A percentile compares a stretch with the other conserved stretches of the same genome.
Evolutionary conservation across 176 grass and related monocot species (phyloP).

Genomic region (Oryza australiensis): DNA sequence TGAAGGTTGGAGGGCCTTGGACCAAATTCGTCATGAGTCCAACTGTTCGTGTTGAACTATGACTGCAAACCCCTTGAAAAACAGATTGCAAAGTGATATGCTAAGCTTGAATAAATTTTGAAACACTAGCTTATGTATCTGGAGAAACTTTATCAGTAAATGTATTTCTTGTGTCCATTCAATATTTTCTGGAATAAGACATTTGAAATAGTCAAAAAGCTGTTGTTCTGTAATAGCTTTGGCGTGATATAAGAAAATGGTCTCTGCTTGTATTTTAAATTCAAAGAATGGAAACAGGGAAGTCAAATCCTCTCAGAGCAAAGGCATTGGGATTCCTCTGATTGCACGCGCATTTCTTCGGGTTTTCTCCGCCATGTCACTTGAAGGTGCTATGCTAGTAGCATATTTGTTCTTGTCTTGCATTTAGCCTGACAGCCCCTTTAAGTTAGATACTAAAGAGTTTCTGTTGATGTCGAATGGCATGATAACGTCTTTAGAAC

Average conservation of each 20-base stretch:
- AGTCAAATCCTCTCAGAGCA: slow-evolving; percentile 53
- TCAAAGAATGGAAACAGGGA: slow-evolving; percentile 45
- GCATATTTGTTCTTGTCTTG: neutral
- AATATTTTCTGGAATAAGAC: neutral
- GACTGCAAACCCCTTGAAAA: neutral
- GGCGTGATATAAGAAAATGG: neutral
- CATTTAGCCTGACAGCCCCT: neutral
- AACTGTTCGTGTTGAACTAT: neutral
- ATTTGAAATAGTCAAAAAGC: slow-evolving; percentile 3
- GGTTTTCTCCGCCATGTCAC: slow-evolving; percentile 65
- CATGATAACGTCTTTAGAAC: slow-evolving; percentile 43
- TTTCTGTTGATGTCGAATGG: slow-evolving; percentile 22
- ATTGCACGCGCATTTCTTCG: slow-evolving; percentile 71
- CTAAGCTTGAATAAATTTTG: slow-evolving; percentile 10
- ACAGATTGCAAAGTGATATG: neutral
- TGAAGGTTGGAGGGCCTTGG: neutral
- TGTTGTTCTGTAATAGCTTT: neutral
- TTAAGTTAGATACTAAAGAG: neutral
- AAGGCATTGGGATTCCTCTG: slow-evolving; percentile 57
- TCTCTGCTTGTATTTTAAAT: slow-evolving; percentile 13
- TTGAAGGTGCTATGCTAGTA: slow-evolving; percentile 46
- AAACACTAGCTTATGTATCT: neutral
- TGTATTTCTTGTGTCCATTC: neutral
- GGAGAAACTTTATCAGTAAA: neutral
- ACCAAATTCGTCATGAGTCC: neutral